Conservation (phyloP, 495 filamentous ascomycete genomes). For the Hypoxylon fragiforme region DNA sequence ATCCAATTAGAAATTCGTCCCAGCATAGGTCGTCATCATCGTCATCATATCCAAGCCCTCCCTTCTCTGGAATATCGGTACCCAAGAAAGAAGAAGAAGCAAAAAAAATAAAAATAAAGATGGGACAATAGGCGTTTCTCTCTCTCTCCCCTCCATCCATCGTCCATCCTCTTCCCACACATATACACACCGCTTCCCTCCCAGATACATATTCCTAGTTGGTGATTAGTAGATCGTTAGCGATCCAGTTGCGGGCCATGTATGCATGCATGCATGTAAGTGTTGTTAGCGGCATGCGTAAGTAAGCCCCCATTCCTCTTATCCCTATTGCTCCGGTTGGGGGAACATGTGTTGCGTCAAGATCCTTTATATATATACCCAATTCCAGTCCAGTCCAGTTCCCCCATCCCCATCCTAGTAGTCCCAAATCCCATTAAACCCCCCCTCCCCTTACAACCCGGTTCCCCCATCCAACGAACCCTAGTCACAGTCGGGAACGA, state of each 20-base stretch:
- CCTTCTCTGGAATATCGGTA: neutral
- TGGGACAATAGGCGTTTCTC: neutral
- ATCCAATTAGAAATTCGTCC: constrained; percentile 28
- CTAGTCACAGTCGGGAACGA: constrained; percentile 6
- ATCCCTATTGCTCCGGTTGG: neutral
- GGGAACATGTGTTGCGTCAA: no score
- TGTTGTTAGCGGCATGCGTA: neutral
- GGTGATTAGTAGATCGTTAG: no score
- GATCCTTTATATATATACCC: no score
- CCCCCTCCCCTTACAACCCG: no score
- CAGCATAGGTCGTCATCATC: constrained; percentile 22
- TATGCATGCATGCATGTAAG: constrained; percentile 6
- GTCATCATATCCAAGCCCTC: constrained; percentile 4
- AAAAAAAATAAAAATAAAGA: no score
- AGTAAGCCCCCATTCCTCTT: neutral
- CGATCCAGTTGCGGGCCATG: no score
- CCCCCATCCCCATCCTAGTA: no score
- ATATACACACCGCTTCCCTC: constrained; percentile 16
- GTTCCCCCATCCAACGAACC: neutral
- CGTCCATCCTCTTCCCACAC: no score
- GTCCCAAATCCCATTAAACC: constrained; percentile 5
- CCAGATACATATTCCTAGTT: neutral
- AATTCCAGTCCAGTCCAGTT: constrained; percentile 11
- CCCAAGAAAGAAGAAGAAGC: neutral
- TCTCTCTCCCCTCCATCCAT: neutral